A percentile compares a stretch with the other conserved stretches of the same genome.
These are phyloP conservation scores for Venturia carpophila DNA, from an alignment of 2,329 filamentous ascomycete genomes.

Conservation along the genomic window DNA sequence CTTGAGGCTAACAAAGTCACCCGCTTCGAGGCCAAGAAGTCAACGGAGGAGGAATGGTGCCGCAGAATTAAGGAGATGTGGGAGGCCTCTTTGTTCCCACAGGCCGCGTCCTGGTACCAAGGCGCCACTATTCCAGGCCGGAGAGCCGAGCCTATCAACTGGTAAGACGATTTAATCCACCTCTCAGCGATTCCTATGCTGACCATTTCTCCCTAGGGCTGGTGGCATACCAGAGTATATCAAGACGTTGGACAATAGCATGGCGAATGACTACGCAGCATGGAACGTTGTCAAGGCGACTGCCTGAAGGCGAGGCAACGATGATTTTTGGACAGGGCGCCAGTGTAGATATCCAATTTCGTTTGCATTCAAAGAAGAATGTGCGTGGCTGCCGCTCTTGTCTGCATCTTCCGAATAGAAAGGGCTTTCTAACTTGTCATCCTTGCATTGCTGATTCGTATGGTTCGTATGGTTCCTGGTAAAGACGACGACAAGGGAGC, in stretches of 20 bases:
- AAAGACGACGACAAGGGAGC: no score
- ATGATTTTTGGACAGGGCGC: neutral
- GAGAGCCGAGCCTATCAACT: constrained; percentile 34
- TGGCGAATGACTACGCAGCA: constrained; percentile 14
- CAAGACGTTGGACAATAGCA: constrained; percentile 13
- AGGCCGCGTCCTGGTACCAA: neutral
- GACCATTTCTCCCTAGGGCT: neutral
- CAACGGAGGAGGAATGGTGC: constrained; percentile 11
- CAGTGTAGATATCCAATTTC: neutral
- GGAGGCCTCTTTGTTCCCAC: constrained; percentile 8
- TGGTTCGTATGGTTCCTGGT: no score
- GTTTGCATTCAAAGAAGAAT: neutral
- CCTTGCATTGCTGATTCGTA: no score
- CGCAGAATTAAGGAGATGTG: neutral
- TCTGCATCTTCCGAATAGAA: neutral
- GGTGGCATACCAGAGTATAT: constrained; percentile 16
- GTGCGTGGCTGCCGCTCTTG: neutral
- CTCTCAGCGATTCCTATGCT: neutral
- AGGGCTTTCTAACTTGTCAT: neutral
- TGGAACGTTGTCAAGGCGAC: constrained; percentile 14
- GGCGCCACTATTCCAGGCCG: constrained; percentile 7
- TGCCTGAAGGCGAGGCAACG: neutral
- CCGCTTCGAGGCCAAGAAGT: constrained; percentile 38
- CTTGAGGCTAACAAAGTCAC: constrained; percentile 41
- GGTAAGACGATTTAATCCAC: neutral